These are phyloP conservation scores for Aspergillus fijiensis DNA, from an alignment of 2,329 filamentous ascomycete genomes.

Conservation along the genomic window DNA sequence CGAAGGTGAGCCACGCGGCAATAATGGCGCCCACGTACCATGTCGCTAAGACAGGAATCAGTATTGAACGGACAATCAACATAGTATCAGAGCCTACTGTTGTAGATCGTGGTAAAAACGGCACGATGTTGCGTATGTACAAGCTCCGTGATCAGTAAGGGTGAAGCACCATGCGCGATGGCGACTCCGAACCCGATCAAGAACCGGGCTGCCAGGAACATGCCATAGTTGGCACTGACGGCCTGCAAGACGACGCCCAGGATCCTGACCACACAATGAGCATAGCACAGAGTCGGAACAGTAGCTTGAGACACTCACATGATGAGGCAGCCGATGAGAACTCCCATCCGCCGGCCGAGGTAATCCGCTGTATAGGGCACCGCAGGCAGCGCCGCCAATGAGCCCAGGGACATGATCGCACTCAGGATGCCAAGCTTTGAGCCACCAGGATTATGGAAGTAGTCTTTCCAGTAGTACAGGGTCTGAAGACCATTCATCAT, in stretches of 20 bases:
- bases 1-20: slow-evolving; percentile 44
- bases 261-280: slow-evolving; percentile 15
- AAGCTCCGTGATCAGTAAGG: slow-evolving; percentile 31
- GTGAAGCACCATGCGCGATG: slow-evolving; percentile 28
- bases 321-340: slow-evolving; percentile 41
- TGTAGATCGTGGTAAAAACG: slow-evolving; percentile 27
- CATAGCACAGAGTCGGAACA: background rate
- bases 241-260: slow-evolving; percentile 32
- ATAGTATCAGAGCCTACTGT: slow-evolving; percentile 13
- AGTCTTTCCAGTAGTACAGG: slow-evolving; percentile 42
- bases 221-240: slow-evolving; percentile 26
- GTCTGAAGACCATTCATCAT: slow-evolving; percentile 51
- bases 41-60: background rate
- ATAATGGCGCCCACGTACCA: slow-evolving; percentile 52
- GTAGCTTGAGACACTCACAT: slow-evolving; percentile 15
- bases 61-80: background rate
- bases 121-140: slow-evolving; percentile 32
- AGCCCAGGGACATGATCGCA: slow-evolving; percentile 52
- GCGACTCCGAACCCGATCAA: slow-evolving; percentile 31
- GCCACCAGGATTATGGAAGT: slow-evolving; percentile 44
- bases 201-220: slow-evolving; percentile 32
- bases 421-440: slow-evolving; percentile 38
- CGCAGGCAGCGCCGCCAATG: slow-evolving; percentile 49
- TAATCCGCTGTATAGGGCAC: slow-evolving; percentile 51
- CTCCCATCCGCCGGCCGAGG: slow-evolving; percentile 48